These are phyloP conservation scores for Trifolium dubium DNA, from an alignment of 306 rosid species.

Conservation along the genomic window DNA sequence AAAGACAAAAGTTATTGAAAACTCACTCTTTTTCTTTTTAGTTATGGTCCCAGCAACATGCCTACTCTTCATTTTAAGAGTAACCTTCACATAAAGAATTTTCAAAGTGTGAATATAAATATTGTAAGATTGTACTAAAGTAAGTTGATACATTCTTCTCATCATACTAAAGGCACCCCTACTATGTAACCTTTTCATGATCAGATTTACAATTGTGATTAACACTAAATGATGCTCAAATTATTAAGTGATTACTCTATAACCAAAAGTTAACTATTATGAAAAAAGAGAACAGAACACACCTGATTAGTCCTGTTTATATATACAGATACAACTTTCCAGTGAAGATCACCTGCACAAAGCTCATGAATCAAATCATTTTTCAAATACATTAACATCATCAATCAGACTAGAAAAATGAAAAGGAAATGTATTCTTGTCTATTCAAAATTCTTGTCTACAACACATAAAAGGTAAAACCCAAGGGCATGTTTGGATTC, in stretches of 20 bases:
- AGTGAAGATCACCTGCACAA: constrained; percentile 93
- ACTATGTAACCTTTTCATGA: constrained; percentile 41
- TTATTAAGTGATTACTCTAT: constrained; percentile 41
- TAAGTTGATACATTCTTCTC: constrained; percentile 46
- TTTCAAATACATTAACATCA: background rate
- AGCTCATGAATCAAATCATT: constrained; percentile 25
- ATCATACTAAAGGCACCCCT: constrained; percentile 48
- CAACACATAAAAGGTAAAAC: background rate
- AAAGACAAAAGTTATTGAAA: constrained; percentile 61
- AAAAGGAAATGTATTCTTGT: background rate
- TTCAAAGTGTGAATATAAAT: constrained; percentile 42
- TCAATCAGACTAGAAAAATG: background rate
- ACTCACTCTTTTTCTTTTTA: constrained; percentile 99
- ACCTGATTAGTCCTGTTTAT: constrained; percentile 81
- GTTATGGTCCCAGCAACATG: constrained; percentile 99
- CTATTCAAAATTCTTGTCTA: background rate
- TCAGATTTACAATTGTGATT: constrained; percentile 49
- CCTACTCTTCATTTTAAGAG: constrained; percentile 98
- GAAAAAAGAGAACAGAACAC: background rate
- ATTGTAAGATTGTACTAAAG: constrained; percentile 35
- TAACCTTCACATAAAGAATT: constrained; percentile 77
- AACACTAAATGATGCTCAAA: constrained; percentile 56
- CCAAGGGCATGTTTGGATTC: background rate
- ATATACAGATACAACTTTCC: constrained; percentile 92
- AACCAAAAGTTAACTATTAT: constrained; percentile 12